Evolutionary conservation across 108 stramenopile species (phyloP).

Genomic region (Cyclotella kingstonii): DNA sequence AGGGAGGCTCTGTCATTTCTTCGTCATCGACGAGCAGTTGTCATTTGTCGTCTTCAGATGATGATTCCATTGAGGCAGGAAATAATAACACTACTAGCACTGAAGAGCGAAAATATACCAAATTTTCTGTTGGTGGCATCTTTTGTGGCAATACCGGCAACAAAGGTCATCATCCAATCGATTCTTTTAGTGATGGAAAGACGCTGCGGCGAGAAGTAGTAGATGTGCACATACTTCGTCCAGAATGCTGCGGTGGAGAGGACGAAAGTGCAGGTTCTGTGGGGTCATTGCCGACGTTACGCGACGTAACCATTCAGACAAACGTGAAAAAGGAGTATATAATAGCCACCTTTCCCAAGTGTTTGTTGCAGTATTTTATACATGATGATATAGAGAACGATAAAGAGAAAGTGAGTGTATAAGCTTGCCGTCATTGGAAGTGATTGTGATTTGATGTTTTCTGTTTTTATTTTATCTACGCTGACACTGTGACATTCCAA

Average conservation of each 20-base stretch:
- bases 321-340: slow-evolving; percentile 38
- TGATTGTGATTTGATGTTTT: background rate
- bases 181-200: background rate
- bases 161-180: too few relatives aligned
- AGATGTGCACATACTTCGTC: slow-evolving; percentile 45
- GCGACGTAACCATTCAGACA: slow-evolving; percentile 48
- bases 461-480: background rate
- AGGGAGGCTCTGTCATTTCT: slow-evolving; percentile 22
- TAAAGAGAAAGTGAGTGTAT: slow-evolving; percentile 27
- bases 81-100: too few relatives aligned
- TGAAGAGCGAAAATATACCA: too few relatives aligned
- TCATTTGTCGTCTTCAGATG: slow-evolving; percentile 14
- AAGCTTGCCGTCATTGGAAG: background rate
- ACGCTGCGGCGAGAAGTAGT: slow-evolving; percentile 40
- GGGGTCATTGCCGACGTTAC: slow-evolving; percentile 37
- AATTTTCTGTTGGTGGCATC: too few relatives aligned
- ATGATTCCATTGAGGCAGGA: slow-evolving; percentile 12
- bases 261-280: background rate
- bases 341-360: slow-evolving; percentile 42
- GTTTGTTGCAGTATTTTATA: slow-evolving; percentile 32
- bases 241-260: slow-evolving; percentile 4
- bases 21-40: slow-evolving; percentile 3
- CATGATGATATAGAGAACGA: slow-evolving; percentile 31
- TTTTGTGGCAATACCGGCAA: too few relatives aligned
- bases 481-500: background rate